Conservation (phyloP, 768 basidiomycete genomes). For the Kwoniella dejecticola region DNA sequence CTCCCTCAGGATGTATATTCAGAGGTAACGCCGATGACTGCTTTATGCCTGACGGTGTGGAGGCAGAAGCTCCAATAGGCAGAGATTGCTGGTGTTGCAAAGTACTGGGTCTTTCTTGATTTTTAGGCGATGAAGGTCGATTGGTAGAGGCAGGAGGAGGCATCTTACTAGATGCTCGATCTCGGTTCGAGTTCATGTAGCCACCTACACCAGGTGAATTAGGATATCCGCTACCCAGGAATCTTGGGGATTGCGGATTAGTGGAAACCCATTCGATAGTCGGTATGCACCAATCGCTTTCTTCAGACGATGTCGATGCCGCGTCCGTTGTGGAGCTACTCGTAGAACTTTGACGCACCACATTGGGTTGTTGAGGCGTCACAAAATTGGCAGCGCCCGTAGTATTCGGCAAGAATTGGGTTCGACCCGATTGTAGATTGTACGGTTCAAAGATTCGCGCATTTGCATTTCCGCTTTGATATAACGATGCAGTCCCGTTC, state of each 20-base stretch:
- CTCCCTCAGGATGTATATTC: conserved; percentile 16
- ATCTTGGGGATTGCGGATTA: conserved; percentile 10
- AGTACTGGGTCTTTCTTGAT: conserved; percentile 4
- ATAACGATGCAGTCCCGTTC: conserved; percentile 44
- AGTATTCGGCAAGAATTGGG: not conserved
- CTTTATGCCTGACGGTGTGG: conserved; percentile 26
- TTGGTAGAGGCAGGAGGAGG: conserved; percentile 29
- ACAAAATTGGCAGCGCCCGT: conserved; percentile 28
- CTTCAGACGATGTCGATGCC: conserved; percentile 43
- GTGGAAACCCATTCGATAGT: conserved; percentile 46
- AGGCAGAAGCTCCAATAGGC: conserved; percentile 31
- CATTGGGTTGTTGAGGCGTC: conserved; percentile 25
- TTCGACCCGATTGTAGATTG: not conserved
- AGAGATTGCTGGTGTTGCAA: conserved; percentile 19
- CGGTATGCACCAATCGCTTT: conserved; percentile 47
- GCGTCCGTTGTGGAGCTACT: conserved; percentile 38
- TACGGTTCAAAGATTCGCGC: conserved; percentile 9
- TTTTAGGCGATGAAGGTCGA: conserved; percentile 4
- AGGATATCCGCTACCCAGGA: conserved; percentile 12
- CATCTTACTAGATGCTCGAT: conserved; percentile 31
- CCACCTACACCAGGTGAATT: conserved; percentile 7
- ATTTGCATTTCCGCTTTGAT: conserved; percentile 25
- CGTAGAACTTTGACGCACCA: conserved; percentile 42
- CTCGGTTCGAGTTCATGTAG: conserved; percentile 5
- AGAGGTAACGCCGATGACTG: conserved; percentile 29